A percentile compares a stretch with the other conserved stretches of the same genome.
Conservation (phyloP, 2,329 filamentous ascomycete genomes). For the Alternaria burnsii region DNA sequence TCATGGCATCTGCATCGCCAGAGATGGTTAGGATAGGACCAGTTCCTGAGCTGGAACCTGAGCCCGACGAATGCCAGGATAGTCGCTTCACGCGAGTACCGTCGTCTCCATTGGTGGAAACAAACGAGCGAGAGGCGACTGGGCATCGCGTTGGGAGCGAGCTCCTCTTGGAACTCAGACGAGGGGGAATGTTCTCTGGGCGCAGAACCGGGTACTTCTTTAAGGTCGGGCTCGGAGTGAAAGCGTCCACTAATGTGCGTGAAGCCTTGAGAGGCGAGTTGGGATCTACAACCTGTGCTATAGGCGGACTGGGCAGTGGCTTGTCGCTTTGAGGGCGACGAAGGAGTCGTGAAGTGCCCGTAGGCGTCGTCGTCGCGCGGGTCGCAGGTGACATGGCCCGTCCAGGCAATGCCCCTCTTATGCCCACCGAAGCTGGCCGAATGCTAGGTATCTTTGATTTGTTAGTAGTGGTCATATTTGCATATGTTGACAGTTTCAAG, state of each 20-base stretch:
- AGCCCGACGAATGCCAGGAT: conserved; percentile 24
- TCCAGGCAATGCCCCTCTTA: conserved; percentile 21
- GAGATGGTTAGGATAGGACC: conserved; percentile 35
- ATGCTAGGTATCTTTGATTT: conserved; percentile 21
- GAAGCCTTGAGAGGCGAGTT: conserved; percentile 48
- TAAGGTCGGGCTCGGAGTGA: conserved; percentile 40
- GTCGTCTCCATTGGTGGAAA: conserved; percentile 15
- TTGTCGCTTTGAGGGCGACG: conserved; percentile 44
- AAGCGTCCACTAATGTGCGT: conserved; percentile 52
- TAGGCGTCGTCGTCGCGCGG: conserved; percentile 10
- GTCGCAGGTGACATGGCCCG: conserved; percentile 4
- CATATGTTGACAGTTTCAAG: conserved; percentile 9
- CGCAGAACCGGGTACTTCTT: conserved; percentile 40
- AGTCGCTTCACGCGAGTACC: conserved; percentile 31
- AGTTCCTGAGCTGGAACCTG: conserved; percentile 15
- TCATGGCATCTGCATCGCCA: conserved; percentile 36
- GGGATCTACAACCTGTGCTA: conserved; percentile 41
- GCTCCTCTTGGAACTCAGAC: conserved; percentile 28
- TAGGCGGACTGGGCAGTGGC: conserved; percentile 52
- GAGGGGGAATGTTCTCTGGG: conserved; percentile 36
- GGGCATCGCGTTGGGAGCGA: conserved; percentile 15
- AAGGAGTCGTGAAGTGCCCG: conserved; percentile 39
- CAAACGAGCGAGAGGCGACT: neutral
- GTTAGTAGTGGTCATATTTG: conserved; percentile 9
- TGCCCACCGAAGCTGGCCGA: conserved; percentile 11